Evolutionary conservation across 2,329 filamentous ascomycete genomes (phyloP).

Genomic region (Dactylella cylindrospora): DNA sequence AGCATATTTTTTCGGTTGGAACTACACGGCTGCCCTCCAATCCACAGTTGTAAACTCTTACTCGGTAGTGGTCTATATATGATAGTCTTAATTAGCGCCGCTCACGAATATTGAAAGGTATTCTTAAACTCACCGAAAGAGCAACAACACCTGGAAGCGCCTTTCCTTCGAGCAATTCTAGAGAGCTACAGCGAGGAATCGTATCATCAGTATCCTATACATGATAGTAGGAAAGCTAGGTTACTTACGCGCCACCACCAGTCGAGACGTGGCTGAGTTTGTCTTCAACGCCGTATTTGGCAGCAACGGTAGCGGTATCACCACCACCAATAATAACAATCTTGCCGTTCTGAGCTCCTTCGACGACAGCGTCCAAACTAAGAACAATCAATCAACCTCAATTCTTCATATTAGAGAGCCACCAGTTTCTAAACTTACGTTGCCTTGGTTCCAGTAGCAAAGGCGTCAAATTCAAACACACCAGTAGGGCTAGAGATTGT

Average conservation of each 20-base stretch:
- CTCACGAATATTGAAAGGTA: too few species aligned
- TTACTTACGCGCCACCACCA: conserved; percentile 73
- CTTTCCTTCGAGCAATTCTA: conserved; percentile 98
- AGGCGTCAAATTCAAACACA: conserved; percentile 96
- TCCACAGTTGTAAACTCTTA: conserved; percentile 28
- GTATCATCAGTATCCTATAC: conserved; percentile 19
- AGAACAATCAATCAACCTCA: not conserved
- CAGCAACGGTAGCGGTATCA: conserved; percentile 95
- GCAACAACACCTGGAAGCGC: conserved; percentile 90
- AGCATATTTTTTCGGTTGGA: not conserved
- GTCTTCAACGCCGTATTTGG: conserved; percentile 93
- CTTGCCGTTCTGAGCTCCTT: conserved; percentile 77
- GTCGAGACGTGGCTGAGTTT: conserved; percentile 98
- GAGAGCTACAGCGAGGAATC: conserved; percentile 55
- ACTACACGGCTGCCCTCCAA: not conserved
- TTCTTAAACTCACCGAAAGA: conserved; percentile 62
- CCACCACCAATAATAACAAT: conserved; percentile 98
- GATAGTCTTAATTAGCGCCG: too few species aligned
- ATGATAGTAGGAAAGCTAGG: conserved; percentile 2
- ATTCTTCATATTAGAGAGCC: not conserved
- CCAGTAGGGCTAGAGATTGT: conserved; percentile 67
- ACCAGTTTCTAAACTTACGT: conserved; percentile 16
- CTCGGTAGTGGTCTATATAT: not conserved
- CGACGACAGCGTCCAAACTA: conserved; percentile 76
- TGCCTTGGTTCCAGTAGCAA: conserved; percentile 86